Percentiles rank a stretch among this genome's conserved stretches.
Evolutionary conservation across 768 basidiomycete genomes (phyloP).

Genomic region (Agaricus subrufescens): DNA sequence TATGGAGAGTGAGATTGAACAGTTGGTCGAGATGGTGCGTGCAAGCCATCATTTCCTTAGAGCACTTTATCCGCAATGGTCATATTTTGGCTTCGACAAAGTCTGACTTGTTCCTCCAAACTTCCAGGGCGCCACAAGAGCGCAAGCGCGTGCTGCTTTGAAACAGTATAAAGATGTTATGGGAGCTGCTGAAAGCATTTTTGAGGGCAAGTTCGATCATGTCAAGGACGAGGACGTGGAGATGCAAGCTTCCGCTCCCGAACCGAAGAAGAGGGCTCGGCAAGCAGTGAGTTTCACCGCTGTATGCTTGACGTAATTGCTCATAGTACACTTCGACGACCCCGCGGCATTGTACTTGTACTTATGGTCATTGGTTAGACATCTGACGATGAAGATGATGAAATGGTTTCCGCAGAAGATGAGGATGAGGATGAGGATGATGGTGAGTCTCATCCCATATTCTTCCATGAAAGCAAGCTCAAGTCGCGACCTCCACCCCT

Average conservation of each 20-base stretch:
- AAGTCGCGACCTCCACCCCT: background rate
- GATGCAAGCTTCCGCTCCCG: constrained; percentile 27
- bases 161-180: constrained; percentile 83
- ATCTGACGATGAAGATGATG: constrained; percentile 52
- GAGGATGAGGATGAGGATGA: constrained; percentile 58
- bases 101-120: background rate
- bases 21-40: constrained; percentile 50
- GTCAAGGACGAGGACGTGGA: constrained; percentile 54
- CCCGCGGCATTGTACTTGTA: background rate
- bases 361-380: constrained; percentile 35
- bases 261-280: constrained; percentile 14
- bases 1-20: constrained; percentile 49
- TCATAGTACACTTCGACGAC: constrained; percentile 13
- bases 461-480: background rate
- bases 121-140: constrained; percentile 70
- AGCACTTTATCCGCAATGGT: background rate
- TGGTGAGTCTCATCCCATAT: constrained; percentile 19
- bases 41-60: background rate
- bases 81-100: background rate
- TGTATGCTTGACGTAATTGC: background rate
- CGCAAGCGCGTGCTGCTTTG: constrained; percentile 82
- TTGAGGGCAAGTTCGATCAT: constrained; percentile 80
- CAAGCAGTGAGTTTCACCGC: constrained; percentile 12
- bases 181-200: constrained; percentile 84
- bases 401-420: constrained; percentile 39